Conservation (phyloP, 2,329 filamentous ascomycete species). For the Stemphylium beticola region DNA sequence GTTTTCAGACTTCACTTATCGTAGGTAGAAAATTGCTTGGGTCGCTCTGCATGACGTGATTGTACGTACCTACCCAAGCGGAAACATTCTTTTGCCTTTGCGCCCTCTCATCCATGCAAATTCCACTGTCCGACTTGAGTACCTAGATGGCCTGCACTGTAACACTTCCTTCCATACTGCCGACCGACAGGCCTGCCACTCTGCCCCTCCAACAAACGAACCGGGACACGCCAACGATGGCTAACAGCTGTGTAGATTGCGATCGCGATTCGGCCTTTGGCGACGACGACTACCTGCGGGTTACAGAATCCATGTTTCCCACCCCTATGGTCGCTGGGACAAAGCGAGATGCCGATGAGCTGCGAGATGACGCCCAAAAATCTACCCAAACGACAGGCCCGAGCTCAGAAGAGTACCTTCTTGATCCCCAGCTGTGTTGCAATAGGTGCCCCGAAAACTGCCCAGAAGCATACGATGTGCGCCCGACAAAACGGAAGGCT, state of each 20-base stretch:
- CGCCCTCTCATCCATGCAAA: background rate
- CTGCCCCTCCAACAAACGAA: conserved; percentile 2
- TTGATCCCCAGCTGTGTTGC: conserved; percentile 29
- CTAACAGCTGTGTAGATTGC: conserved; percentile 37
- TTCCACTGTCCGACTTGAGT: conserved; percentile 3
- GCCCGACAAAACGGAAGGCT: conserved; percentile 44
- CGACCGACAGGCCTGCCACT: conserved; percentile 1
- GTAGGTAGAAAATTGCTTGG: background rate
- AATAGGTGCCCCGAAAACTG: conserved; percentile 34
- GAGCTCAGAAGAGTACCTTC: conserved; percentile 16
- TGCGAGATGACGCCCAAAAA: conserved; percentile 23
- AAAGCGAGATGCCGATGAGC: conserved; percentile 39
- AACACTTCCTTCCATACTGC: conserved; percentile 11
- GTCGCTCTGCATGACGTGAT: background rate
- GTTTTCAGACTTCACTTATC: background rate
- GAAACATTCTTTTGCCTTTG: background rate
- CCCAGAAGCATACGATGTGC: conserved; percentile 25
- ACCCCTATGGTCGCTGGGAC: conserved; percentile 37
- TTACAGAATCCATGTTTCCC: conserved; percentile 36
- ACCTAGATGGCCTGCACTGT: conserved; percentile 13
- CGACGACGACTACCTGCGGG: conserved; percentile 36
- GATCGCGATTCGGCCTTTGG: conserved; percentile 43
- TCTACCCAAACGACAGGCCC: conserved; percentile 20
- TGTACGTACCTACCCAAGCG: background rate
- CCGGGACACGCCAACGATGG: conserved; percentile 28